Evolutionary conservation across 257 asterid species (phyloP).

Genomic region (Solanum boliviense): DNA sequence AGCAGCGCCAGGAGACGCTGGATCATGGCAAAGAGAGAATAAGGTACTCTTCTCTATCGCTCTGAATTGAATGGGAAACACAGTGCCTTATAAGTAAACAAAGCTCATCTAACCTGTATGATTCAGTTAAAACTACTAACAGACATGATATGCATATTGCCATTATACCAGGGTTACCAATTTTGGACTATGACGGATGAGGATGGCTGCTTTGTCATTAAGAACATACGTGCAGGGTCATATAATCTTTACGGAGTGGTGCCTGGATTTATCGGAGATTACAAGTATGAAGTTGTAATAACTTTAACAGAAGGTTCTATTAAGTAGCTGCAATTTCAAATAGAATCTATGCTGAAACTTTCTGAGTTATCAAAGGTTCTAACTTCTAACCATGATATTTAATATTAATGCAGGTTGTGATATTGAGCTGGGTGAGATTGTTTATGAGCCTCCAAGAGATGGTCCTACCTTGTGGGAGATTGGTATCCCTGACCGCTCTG

Average conservation of each 20-base stretch:
- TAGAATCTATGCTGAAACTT: not conserved
- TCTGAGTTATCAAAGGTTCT: not conserved
- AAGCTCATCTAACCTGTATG: not conserved
- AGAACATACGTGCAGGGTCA: not conserved
- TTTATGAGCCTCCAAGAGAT: constrained; percentile 6
- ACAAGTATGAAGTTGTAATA: constrained; percentile 2
- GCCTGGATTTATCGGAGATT: constrained; percentile 5
- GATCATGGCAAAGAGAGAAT: constrained; percentile 29
- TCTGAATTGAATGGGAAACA: not conserved
- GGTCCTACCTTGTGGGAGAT: constrained; percentile 10
- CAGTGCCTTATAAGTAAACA: not conserved
- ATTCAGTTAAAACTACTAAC: not conserved
- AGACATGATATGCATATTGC: not conserved
- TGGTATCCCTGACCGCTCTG: not conserved
- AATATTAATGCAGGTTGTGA: not conserved
- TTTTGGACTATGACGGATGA: constrained; percentile 4
- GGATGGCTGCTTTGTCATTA: not conserved
- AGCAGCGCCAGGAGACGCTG: constrained; percentile 14
- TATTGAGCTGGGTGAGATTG: not conserved
- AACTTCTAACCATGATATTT: not conserved
- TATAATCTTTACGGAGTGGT: not conserved
- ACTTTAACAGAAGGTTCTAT: constrained; percentile 5
- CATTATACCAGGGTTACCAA: constrained; percentile 7
- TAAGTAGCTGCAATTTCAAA: not conserved
- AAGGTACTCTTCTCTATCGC: constrained; percentile 3